These are phyloP conservation scores for Penicillium sclerotiorum DNA, from an alignment of 2,329 filamentous ascomycete species.

Conservation along the genomic window DNA sequence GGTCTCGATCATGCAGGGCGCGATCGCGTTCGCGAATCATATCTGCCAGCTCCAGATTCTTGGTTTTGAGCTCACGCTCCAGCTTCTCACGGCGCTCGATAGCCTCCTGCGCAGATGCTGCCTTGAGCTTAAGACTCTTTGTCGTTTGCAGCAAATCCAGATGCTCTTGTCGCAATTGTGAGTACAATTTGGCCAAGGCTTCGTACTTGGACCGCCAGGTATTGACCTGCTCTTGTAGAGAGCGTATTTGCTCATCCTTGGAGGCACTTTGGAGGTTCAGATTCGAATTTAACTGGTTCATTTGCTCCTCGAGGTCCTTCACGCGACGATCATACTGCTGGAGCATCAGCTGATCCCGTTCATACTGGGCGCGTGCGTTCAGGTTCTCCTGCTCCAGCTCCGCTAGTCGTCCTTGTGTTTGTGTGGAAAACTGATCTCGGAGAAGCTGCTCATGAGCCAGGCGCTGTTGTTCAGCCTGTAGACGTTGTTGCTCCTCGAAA, in stretches of 20 bases:
- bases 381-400: slow-evolving; percentile 95
- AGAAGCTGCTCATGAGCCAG: slow-evolving; percentile 87
- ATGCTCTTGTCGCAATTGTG: slow-evolving; percentile 92
- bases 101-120: slow-evolving; percentile 93
- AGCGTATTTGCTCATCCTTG: slow-evolving; percentile 90
- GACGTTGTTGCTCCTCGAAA: slow-evolving; percentile 94
- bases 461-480: slow-evolving; percentile 84
- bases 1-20: slow-evolving; percentile 89
- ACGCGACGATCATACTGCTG: slow-evolving; percentile 95
- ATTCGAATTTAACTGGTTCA: slow-evolving; percentile 78
- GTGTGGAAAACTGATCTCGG: slow-evolving; percentile 85
- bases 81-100: slow-evolving; percentile 94
- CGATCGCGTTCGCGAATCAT: slow-evolving; percentile 98
- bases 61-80: slow-evolving; percentile 97
- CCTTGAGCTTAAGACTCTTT: slow-evolving; percentile 94
- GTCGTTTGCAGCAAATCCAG: slow-evolving; percentile 94
- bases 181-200: slow-evolving; percentile 93
- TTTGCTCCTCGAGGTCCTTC: slow-evolving; percentile 86
- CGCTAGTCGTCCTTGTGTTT: slow-evolving; percentile 92
- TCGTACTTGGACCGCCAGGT: slow-evolving; percentile 98
- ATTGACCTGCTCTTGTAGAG: slow-evolving; percentile 94
- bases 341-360: slow-evolving; percentile 94
- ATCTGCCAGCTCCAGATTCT: slow-evolving; percentile 96
- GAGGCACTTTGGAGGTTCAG: slow-evolving; percentile 82
- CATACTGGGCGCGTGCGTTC: slow-evolving; percentile 90